phyloP scores from a whole-genome alignment of 2,329 filamentous ascomycete species.

The Colletotrichum sp. region DNA sequence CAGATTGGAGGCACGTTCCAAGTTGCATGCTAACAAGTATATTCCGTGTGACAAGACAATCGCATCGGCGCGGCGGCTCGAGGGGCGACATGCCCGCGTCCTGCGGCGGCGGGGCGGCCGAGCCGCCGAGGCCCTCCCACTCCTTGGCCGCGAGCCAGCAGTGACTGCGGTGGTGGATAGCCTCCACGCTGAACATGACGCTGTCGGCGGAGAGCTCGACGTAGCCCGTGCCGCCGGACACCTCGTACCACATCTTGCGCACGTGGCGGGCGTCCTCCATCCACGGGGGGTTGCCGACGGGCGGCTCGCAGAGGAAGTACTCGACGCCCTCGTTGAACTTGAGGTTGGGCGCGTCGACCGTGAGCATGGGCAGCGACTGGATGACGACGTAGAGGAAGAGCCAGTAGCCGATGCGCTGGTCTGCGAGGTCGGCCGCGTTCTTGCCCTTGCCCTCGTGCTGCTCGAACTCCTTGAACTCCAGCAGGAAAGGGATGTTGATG shows the following conservation, averaged over 20 bases:
- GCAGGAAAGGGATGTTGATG: constrained; percentile 66
- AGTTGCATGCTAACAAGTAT: too few relatives aligned
- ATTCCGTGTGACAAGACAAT: too few relatives aligned
- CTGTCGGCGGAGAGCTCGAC: constrained; percentile 66
- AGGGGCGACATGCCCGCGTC: constrained; percentile 43
- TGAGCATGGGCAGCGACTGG: constrained; percentile 78
- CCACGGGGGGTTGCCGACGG: constrained; percentile 77
- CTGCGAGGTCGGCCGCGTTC: constrained; percentile 69
- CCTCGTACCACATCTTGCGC: constrained; percentile 76
- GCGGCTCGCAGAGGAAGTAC: constrained; percentile 81
- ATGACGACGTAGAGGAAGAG: constrained; percentile 81
- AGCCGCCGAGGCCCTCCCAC: constrained; percentile 48
- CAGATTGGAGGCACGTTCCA: too few relatives aligned
- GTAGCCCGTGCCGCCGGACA: constrained; percentile 64
- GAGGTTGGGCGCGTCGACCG: constrained; percentile 76
- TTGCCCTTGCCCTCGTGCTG: constrained; percentile 69
- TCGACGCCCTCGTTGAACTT: constrained; percentile 75
- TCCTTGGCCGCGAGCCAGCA: constrained; percentile 59
- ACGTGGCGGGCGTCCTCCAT: constrained; percentile 67
- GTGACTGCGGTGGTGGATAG: constrained; percentile 63
- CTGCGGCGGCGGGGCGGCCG: constrained; percentile 27
- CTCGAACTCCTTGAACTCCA: constrained; percentile 75
- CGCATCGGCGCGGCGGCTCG: constrained; percentile 40
- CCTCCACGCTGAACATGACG: constrained; percentile 66
- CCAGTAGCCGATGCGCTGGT: constrained; percentile 80